phyloP scores from a whole-genome alignment of 1,284 basidiomycete species.

The Ganoderma lucidum region DNA sequence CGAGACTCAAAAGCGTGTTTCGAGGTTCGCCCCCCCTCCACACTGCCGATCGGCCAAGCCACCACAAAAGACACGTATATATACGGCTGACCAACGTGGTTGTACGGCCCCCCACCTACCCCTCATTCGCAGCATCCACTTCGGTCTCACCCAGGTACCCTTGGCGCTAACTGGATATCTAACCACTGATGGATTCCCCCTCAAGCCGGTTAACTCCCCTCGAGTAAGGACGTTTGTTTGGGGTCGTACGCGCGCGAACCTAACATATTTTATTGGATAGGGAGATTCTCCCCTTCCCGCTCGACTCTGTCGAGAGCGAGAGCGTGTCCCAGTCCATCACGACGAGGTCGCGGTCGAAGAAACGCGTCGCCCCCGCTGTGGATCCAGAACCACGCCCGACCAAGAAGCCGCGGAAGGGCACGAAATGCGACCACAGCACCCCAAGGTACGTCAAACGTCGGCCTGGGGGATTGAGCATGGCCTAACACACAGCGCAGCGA shows the following conservation, averaged over 20 bases:
- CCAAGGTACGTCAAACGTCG: neutral
- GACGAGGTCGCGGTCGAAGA: constrained; percentile 4
- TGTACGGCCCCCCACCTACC: neutral
- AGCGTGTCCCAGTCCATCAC: neutral
- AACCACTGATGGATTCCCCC: constrained; percentile 14
- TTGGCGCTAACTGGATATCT: constrained; percentile 4
- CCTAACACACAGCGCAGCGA: constrained; percentile 5
- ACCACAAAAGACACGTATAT: neutral
- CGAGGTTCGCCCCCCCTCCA: constrained; percentile 4
- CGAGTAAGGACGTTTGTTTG: constrained; percentile 1
- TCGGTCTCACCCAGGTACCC: neutral
- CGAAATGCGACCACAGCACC: neutral
- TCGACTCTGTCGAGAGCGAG: neutral
- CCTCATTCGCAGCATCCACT: neutral
- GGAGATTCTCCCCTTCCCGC: neutral
- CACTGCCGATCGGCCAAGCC: neutral
- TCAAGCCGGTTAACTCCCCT: constrained; percentile 6
- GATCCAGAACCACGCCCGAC: neutral
- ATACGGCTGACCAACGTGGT: neutral
- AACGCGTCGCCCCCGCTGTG: neutral
- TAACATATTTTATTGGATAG: neutral
- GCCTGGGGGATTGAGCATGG: neutral
- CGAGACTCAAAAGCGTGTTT: constrained; percentile 14
- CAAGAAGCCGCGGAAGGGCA: constrained; percentile 2
- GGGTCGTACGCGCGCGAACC: neutral